Evolutionary conservation across 495 filamentous ascomycete species (phyloP), one percentile per base, ranked within the genome.

Genomic region (Pyronema domesticum): DNA sequence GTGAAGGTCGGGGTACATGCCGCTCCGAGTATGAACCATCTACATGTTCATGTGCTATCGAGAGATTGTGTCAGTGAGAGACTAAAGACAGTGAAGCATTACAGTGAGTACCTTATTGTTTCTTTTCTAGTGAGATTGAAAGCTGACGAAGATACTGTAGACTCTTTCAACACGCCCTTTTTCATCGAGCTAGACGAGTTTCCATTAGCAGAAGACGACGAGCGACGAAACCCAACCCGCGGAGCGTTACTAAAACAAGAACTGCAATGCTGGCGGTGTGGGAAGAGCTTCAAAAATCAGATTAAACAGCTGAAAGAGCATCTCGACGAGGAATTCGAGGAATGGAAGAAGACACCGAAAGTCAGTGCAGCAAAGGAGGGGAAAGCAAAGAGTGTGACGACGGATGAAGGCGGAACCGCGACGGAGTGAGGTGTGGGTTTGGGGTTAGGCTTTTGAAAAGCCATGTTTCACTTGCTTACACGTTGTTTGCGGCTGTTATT

Each of bases 41-140:
- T 98, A 53, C 91, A 98, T 67, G 73, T 98, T 14, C 91, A 98
- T 68, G 78, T 98, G 37, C 65, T 98, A 34, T 80, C 81, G 14
- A 68, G 73, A 34, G 91, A 98, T 67, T 75, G 80, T 65, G 69
- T 76, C 53, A 85, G 80, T 44, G 75, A 80, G 35, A 73, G 71
- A 23, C 58, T 95, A 62, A 85, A 83, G 69, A 80, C 88, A 63
- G 70, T 76, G 53, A 93, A 88, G 64, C 91, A 98, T 70, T 96
- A 95, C 69, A 89, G 55, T 62, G 33, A 47, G 33, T 33, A 0
- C 33, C 37, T 36, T 33, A 19, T 18, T 39, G 1, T n/a, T 37
- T 51, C 3, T 37, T 33, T 3, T 36, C 23, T 3, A 48, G n/a
- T 14, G 19, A 18, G 18, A 18, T 5, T 30, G 23, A 30, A 30